Percentiles rank a stretch among this genome's conserved stretches.
Evolutionary conservation across 169 alveolate genomes (phyloP).

Genomic region (Cytauxzoon felis): DNA sequence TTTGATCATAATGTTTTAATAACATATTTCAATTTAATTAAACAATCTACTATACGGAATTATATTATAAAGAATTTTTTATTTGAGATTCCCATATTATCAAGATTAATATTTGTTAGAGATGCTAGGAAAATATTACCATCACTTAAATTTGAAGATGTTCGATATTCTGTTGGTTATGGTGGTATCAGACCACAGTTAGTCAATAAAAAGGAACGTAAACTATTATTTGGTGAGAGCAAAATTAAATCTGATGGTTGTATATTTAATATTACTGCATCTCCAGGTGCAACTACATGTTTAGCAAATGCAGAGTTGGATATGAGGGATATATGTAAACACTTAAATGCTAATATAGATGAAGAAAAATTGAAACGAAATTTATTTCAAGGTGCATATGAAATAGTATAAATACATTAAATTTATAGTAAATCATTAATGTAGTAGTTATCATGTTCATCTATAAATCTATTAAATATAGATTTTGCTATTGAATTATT

Average conservation of each 20-base stretch:
- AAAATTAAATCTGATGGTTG: conserved; percentile 72
- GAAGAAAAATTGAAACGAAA: conserved; percentile 56
- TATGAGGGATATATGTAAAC: conserved; percentile 73
- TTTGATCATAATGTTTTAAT: conserved; percentile 67
- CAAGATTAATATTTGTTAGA: conserved; percentile 69
- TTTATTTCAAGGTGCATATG: conserved; percentile 75
- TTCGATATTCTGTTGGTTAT: conserved; percentile 76
- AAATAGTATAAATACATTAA: conserved; percentile 14
- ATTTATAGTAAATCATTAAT: background rate
- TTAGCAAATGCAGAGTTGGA: conserved; percentile 79
- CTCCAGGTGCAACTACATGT: conserved; percentile 86
- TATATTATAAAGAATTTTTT: conserved; percentile 74
- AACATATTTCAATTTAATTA: conserved; percentile 71
- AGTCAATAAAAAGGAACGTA: conserved; percentile 69
- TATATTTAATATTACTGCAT: conserved; percentile 80
- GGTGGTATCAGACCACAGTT: conserved; percentile 86
- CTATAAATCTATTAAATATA: conserved; percentile 2
- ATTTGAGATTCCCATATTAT: conserved; percentile 76
- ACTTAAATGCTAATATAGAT: conserved; percentile 69
- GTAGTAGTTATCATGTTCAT: background rate
- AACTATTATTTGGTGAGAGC: conserved; percentile 81
- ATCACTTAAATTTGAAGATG: conserved; percentile 67
- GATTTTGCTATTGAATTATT: conserved; percentile 18
- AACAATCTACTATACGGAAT: conserved; percentile 69
- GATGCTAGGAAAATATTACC: conserved; percentile 81